phyloP scores from a whole-genome alignment of 2,329 filamentous ascomycete species.

The Sclerotinia sclerotiorum region DNA sequence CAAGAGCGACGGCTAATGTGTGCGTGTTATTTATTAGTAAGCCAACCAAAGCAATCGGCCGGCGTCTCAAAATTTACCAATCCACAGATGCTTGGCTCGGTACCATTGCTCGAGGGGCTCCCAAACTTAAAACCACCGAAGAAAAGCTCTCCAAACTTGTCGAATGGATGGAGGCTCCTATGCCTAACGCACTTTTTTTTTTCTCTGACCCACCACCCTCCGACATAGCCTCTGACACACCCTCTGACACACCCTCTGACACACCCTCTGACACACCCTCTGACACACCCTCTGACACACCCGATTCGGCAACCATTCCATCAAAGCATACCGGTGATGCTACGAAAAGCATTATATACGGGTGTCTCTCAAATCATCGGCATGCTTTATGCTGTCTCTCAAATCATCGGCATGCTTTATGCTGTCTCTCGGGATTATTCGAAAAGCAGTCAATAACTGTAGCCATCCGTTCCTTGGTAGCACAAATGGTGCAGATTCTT shows the following conservation, averaged over 20 bases:
- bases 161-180: not conserved
- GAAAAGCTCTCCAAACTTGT: not conserved
- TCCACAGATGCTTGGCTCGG: too few relatives aligned
- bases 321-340: not conserved
- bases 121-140: not conserved
- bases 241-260: too few relatives aligned
- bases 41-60: too few relatives aligned
- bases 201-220: too few relatives aligned
- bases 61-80: too few relatives aligned
- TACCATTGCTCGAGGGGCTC: too few relatives aligned
- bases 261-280: too few relatives aligned
- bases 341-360: not conserved
- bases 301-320: too few relatives aligned
- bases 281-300: not conserved
- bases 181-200: not conserved
- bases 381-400: not conserved
- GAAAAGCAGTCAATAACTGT: not conserved
- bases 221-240: too few relatives aligned
- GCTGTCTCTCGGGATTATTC: not conserved
- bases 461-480: not conserved
- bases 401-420: not conserved
- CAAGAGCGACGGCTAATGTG: too few relatives aligned
- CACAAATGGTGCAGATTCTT: not conserved
- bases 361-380: not conserved
- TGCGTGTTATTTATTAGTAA: too few relatives aligned